phyloP scores from a whole-genome alignment of 1,284 basidiomycete species.

The Trichosporon ovoides region DNA sequence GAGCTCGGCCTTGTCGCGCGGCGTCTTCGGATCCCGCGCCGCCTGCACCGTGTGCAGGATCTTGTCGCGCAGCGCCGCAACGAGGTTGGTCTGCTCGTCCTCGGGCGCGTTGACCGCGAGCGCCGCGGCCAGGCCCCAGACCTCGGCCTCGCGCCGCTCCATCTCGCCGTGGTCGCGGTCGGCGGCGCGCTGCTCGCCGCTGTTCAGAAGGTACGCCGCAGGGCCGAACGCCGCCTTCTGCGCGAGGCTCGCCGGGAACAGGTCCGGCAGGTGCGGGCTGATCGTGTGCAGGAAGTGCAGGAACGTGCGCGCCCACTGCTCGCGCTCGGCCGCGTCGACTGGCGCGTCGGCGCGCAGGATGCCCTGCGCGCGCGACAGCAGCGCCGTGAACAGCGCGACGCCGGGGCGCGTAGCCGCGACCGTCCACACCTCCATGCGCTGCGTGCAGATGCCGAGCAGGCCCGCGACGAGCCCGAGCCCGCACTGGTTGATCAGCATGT shows the following conservation, averaged over 20 bases:
- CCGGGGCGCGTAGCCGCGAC: slow-evolving; percentile 76
- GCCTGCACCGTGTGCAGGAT: slow-evolving; percentile 48
- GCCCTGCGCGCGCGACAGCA: slow-evolving; percentile 85
- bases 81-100: slow-evolving; percentile 77
- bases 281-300: slow-evolving; percentile 75
- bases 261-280: slow-evolving; percentile 63
- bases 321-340: slow-evolving; percentile 63
- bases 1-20: slow-evolving; percentile 37
- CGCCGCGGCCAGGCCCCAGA: slow-evolving; percentile 55
- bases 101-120: slow-evolving; percentile 77
- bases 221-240: slow-evolving; percentile 55
- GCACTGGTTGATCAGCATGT: slow-evolving; percentile 66
- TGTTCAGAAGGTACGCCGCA: slow-evolving; percentile 46
- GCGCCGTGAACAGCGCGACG: slow-evolving; percentile 82
- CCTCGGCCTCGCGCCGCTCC: slow-evolving; percentile 48
- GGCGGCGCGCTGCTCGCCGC: slow-evolving; percentile 53
- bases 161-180: slow-evolving; percentile 61
- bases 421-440: slow-evolving; percentile 68
- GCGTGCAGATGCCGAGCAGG: slow-evolving; percentile 74
- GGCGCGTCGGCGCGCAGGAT: slow-evolving; percentile 66
- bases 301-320: slow-evolving; percentile 83
- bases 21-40: slow-evolving; percentile 35
- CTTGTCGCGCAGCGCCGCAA: slow-evolving; percentile 82
- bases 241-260: slow-evolving; percentile 87
- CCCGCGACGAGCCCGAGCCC: slow-evolving; percentile 79